Conservation (phyloP, 345 rosid genomes). For the Fremontodendron californicum region DNA sequence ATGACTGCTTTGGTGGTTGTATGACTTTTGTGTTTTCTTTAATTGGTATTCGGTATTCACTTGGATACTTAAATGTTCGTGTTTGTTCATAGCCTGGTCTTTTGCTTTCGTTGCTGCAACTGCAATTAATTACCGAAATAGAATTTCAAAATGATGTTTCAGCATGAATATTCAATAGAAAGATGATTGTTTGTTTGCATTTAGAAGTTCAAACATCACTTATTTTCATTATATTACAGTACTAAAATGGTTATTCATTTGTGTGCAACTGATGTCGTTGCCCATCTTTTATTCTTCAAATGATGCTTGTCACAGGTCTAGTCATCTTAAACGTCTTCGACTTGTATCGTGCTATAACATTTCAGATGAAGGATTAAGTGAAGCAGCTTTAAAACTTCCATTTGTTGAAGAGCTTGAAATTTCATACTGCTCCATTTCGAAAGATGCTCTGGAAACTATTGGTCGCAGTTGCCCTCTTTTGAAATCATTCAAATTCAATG, state of each 20-base stretch:
- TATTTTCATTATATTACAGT: not conserved
- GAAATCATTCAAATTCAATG: conserved; percentile 38
- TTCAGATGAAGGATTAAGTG: conserved; percentile 37
- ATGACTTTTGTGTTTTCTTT: not conserved
- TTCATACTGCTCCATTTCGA: conserved; percentile 30
- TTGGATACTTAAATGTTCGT: not conserved
- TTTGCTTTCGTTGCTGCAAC: conserved; percentile 1
- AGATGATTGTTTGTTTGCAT: not conserved
- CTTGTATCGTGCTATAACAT: conserved; percentile 31
- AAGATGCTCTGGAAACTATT: conserved; percentile 24
- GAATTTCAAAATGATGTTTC: not conserved
- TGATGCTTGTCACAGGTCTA: conserved; percentile 35
- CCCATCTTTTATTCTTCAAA: conserved; percentile 6
- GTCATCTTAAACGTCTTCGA: conserved; percentile 40
- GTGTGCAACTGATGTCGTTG: not conserved
- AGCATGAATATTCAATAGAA: not conserved
- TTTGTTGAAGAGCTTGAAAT: conserved; percentile 59
- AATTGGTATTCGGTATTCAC: not conserved
- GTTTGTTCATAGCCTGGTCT: not conserved
- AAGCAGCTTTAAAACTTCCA: conserved; percentile 41
- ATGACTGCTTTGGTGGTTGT: not conserved
- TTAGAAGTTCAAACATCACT: not conserved
- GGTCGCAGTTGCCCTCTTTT: conserved; percentile 43
- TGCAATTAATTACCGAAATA: conserved; percentile 22
- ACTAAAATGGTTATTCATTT: not conserved